phyloP scores from a whole-genome alignment of 2,329 filamentous ascomycete genomes.

The Fonsecaea nubica region DNA sequence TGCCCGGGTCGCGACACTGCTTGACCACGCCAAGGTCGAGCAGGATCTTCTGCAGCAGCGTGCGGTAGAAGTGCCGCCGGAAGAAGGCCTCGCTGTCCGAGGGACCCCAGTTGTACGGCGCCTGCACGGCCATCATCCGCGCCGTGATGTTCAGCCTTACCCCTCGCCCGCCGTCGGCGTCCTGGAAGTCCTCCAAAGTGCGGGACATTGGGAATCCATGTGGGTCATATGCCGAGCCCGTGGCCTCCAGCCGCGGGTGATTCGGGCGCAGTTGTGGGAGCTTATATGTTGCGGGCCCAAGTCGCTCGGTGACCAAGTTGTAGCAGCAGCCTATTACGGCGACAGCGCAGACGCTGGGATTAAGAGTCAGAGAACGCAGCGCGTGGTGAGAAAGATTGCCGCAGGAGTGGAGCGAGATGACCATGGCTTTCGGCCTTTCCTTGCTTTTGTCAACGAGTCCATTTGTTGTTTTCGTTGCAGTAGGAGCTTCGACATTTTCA shows the following conservation, averaged over 20 bases:
- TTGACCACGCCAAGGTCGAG: slow-evolving; percentile 80
- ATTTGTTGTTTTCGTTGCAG: background rate
- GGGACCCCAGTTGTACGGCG: slow-evolving; percentile 86
- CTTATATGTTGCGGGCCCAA: slow-evolving; percentile 87
- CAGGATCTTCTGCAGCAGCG: slow-evolving; percentile 89
- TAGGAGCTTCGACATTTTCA: background rate
- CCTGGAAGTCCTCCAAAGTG: slow-evolving; percentile 62
- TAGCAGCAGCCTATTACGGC: slow-evolving; percentile 98
- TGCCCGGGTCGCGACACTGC: slow-evolving; percentile 48
- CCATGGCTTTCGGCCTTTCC: slow-evolving; percentile 60
- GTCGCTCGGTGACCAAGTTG: slow-evolving; percentile 89
- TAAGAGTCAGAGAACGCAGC: slow-evolving; percentile 82
- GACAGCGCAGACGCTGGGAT: slow-evolving; percentile 83
- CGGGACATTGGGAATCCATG: slow-evolving; percentile 94
- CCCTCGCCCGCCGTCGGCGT: slow-evolving; percentile 47
- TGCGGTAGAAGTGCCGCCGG: slow-evolving; percentile 88
- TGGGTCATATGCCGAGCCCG: slow-evolving; percentile 77
- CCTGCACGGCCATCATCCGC: slow-evolving; percentile 97
- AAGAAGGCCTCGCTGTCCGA: slow-evolving; percentile 87
- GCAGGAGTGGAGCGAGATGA: slow-evolving; percentile 94
- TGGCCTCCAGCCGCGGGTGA: slow-evolving; percentile 71
- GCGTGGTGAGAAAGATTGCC: slow-evolving; percentile 97
- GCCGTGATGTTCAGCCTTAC: slow-evolving; percentile 93
- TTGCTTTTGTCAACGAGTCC: background rate
- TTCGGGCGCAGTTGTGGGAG: slow-evolving; percentile 75